Conservation (phyloP, 2,329 filamentous ascomycete genomes). For the Lasiodiplodia sp. region DNA sequence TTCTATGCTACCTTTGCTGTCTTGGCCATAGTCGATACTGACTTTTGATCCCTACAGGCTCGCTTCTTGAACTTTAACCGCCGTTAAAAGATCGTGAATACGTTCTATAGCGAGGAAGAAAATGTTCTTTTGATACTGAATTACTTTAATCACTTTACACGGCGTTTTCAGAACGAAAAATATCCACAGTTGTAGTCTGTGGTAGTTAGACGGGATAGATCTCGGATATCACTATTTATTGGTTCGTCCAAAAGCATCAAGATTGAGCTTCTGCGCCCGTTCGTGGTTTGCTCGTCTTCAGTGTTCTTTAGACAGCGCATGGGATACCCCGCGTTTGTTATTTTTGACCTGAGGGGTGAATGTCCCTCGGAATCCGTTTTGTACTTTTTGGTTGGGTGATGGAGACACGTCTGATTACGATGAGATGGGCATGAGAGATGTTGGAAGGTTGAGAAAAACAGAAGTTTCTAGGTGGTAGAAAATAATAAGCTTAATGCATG, state of each 20-base stretch:
- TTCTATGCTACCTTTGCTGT: neutral
- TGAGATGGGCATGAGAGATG: neutral
- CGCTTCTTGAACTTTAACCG: slow-evolving; percentile 30
- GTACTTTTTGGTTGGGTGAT: neutral
- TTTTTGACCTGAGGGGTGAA: neutral
- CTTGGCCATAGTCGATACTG: neutral
- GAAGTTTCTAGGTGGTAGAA: neutral
- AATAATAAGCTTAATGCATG: neutral
- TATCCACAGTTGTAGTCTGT: neutral
- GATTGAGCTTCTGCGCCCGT: neutral
- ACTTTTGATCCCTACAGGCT: neutral
- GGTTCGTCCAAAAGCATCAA: neutral
- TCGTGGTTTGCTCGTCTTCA: neutral
- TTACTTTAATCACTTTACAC: slow-evolving; percentile 9
- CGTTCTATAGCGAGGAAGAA: neutral
- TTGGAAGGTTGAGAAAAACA: neutral
- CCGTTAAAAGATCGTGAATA: slow-evolving; percentile 3
- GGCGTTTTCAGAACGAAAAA: neutral
- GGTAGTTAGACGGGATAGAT: slow-evolving; percentile 2
- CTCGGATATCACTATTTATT: neutral
- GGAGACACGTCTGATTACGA: neutral
- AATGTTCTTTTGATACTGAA: neutral
- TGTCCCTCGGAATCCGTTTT: neutral
- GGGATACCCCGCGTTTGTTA: slow-evolving; percentile 11
- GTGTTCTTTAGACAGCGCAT: slow-evolving; percentile 6